These are phyloP conservation scores for Udeniomyces megalosporus DNA, from an alignment of 768 basidiomycete genomes.

Conservation along the genomic window DNA sequence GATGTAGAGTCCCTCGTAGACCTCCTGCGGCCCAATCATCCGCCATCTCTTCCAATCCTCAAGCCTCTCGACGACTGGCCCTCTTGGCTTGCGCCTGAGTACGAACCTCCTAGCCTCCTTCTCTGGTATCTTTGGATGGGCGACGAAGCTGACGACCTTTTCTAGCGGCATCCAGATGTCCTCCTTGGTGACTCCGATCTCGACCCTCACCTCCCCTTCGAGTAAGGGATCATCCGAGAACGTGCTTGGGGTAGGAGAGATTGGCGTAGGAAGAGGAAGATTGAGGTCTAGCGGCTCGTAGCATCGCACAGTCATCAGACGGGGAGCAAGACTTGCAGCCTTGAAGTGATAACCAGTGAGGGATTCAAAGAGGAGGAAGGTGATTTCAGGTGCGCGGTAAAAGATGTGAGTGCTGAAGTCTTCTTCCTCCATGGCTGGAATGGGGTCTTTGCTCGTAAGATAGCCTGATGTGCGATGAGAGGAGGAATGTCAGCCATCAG, in stretches of 20 bases:
- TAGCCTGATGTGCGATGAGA: not conserved
- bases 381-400: not conserved
- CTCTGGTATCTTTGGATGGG: not conserved
- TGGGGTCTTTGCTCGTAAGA: not conserved
- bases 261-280: not conserved
- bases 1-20: not conserved
- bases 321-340: not conserved
- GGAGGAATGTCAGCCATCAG: not conserved
- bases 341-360: constrained; percentile 1
- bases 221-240: not conserved
- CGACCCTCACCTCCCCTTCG: not conserved
- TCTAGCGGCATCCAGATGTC: constrained; percentile 1
- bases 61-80: not conserved
- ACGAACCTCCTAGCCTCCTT: not conserved
- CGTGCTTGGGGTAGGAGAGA: not conserved
- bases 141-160: not conserved
- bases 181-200: constrained; percentile 1
- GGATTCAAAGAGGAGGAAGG: constrained; percentile 10
- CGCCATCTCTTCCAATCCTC: constrained; percentile 2
- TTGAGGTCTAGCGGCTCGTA: not conserved
- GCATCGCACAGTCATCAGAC: not conserved
- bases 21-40: not conserved
- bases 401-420: constrained; percentile 11
- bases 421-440: constrained; percentile 11
- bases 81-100: not conserved